Evolutionary conservation across 2,329 filamentous ascomycete genomes (phyloP), one percentile per base, ranked within the genome.

Genomic region (Aspergillus thermomutatus): DNA sequence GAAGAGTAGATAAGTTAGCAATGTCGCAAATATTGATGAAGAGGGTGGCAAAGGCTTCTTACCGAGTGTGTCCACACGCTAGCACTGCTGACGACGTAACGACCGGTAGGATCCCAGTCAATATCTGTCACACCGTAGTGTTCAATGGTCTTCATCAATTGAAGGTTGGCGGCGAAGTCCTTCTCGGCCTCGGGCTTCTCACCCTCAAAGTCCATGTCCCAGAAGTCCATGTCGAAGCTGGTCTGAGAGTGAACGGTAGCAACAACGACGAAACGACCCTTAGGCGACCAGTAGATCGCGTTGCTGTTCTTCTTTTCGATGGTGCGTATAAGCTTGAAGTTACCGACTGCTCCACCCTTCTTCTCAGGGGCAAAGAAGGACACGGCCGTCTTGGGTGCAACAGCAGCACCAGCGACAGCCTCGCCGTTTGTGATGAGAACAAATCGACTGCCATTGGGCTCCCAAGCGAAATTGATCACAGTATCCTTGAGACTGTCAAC

Each of bases 251-350:
- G 87, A 53, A 99, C 91, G 10, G 94, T 95, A 53, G 92, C 94
- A 54, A 99, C 87, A 49, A 97, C 88, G 40, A 97, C 93, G 70
- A 99, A 99, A 50, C 94, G 88, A 53, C 94, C 94, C 75, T 88
- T 91, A 25, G 94, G 94, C 21, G 92, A 96, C 94, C 94, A 99
- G 86, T 97, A 97, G 71, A 99, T 99, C 64, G 91, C 92, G 72
- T 99, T 99, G 84, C 90, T 96, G 79, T 95, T 97, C 87, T 97
- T 97, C 87, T 97, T 97, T 69, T 99, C 94, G 55, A 96, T 82
- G 8, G 92, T 97, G 62, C 92, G 87, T 65, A 97, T 87, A 73
- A 95, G 91, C 82, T 93, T 95, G 84, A 97, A 99, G 82, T 96
- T 97, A 62, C 94, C 94, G 34, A 90, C 82, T 25, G 84, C 82